These are phyloP conservation scores for Leishmania tropica DNA, from an alignment of 208 protist species.

Conservation along the genomic window DNA sequence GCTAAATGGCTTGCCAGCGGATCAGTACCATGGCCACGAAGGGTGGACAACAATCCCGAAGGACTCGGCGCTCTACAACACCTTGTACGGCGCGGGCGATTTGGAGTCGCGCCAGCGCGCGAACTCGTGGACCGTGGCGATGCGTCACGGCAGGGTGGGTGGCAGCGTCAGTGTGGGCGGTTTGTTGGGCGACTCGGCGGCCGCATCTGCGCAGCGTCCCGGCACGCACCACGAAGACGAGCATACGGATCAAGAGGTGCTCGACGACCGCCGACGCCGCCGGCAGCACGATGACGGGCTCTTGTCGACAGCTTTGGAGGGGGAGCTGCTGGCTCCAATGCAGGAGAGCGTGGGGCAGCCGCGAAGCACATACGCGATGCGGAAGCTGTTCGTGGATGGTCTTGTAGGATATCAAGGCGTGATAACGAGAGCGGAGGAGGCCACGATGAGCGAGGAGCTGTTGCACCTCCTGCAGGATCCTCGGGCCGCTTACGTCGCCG, in stretches of 20 bases:
- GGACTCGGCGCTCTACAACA: slow-evolving; percentile 80
- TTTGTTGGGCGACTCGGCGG: slow-evolving; percentile 23
- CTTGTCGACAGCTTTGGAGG: slow-evolving; percentile 57
- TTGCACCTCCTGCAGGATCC: slow-evolving; percentile 71
- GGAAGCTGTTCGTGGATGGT: slow-evolving; percentile 78
- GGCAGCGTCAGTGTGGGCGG: slow-evolving; percentile 3
- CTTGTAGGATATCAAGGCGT: slow-evolving; percentile 86
- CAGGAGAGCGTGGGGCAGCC: slow-evolving; percentile 69
- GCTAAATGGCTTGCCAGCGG: slow-evolving; percentile 56
- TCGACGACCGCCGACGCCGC: slow-evolving; percentile 55
- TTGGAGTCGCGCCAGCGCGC: slow-evolving; percentile 76
- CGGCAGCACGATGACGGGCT: slow-evolving; percentile 52
- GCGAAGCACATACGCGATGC: slow-evolving; percentile 82
- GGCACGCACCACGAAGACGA: neutral
- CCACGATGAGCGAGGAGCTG: slow-evolving; percentile 74
- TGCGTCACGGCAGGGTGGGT: slow-evolving; percentile 5
- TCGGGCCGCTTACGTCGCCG: slow-evolving; percentile 81
- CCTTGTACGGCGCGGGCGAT: slow-evolving; percentile 47
- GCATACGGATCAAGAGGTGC: slow-evolving; percentile 18
- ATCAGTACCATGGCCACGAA: slow-evolving; percentile 73
- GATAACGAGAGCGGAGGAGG: slow-evolving; percentile 78
- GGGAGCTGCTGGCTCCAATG: slow-evolving; percentile 65
- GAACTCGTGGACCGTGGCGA: slow-evolving; percentile 75
- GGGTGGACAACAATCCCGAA: slow-evolving; percentile 80
- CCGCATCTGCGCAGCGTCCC: slow-evolving; percentile 2